phyloP scores from a whole-genome alignment of 208 protist genomes.

The Wallacemonas sp. region DNA sequence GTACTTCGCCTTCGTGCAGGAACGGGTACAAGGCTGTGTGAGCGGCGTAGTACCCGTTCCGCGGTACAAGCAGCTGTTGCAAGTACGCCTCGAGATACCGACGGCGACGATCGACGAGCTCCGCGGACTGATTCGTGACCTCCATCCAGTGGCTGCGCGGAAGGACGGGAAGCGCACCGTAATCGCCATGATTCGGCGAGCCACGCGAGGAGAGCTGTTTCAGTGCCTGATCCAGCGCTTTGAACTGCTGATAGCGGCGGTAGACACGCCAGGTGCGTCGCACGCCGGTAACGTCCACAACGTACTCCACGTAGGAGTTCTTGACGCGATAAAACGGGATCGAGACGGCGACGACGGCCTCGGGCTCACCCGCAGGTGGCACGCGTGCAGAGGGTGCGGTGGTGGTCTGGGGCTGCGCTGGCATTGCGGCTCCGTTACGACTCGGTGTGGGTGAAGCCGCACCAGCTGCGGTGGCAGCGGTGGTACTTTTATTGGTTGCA shows the following conservation, averaged over 20 bases:
- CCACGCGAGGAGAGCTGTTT: conserved; percentile 43
- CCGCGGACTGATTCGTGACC: conserved; percentile 83
- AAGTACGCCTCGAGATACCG: conserved; percentile 84
- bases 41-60: conserved; percentile 77
- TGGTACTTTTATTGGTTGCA: too few species aligned
- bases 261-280: conserved; percentile 62
- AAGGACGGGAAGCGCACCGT: conserved; percentile 80
- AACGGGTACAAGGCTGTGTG: conserved; percentile 72
- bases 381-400: not conserved
- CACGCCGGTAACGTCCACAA: conserved; percentile 57
- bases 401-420: too few species aligned
- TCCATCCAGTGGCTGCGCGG: conserved; percentile 82
- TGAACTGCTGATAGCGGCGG: conserved; percentile 87
- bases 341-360: conserved; percentile 40
- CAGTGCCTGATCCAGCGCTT: conserved; percentile 63
- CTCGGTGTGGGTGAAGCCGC: too few species aligned
- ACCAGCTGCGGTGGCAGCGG: too few species aligned
- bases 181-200: conserved; percentile 52
- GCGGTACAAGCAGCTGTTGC: conserved; percentile 75
- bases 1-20: conserved; percentile 80
- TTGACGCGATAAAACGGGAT: conserved; percentile 73
- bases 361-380: not conserved
- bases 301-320: conserved; percentile 73
- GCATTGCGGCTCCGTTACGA: too few species aligned
- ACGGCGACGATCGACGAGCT: conserved; percentile 78